These are phyloP conservation scores for Lactarius deliciosus DNA, from an alignment of 768 basidiomycete genomes.

Conservation along the genomic window DNA sequence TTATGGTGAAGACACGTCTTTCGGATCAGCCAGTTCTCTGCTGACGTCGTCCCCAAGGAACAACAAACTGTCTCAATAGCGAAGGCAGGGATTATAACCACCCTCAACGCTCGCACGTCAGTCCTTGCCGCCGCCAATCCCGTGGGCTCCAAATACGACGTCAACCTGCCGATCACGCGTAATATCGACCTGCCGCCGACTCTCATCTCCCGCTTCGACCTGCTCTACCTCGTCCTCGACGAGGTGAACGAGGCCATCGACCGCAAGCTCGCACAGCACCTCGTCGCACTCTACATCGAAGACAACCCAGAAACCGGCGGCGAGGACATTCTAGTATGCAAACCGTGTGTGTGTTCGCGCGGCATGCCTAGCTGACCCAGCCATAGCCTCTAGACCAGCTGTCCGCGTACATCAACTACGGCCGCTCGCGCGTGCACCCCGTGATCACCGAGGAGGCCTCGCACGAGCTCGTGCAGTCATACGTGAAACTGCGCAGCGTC, in stretches of 20 bases:
- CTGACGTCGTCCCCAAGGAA: conserved; percentile 54
- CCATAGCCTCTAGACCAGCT: conserved; percentile 82
- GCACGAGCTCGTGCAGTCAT: conserved; percentile 79
- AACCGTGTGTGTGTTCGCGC: not conserved
- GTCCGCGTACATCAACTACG: conserved; percentile 93
- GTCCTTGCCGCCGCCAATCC: conserved; percentile 98
- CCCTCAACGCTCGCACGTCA: conserved; percentile 96
- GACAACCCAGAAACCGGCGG: conserved; percentile 70
- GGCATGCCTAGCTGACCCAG: not conserved
- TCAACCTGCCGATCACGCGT: conserved; percentile 84
- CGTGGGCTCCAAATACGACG: conserved; percentile 93
- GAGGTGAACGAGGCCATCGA: conserved; percentile 89
- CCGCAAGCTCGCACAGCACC: conserved; percentile 83
- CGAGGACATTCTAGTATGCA: conserved; percentile 73
- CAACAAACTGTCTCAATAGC: conserved; percentile 99
- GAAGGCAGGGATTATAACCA: conserved; percentile 98
- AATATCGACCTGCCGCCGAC: conserved; percentile 99
- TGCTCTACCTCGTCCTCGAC: conserved; percentile 94
- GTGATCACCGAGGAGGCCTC: conserved; percentile 83
- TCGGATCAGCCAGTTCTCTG: no score
- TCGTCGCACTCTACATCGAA: conserved; percentile 92
- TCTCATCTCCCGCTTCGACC: conserved; percentile 95
- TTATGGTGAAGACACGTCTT: conserved; percentile 64
- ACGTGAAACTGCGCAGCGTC: conserved; percentile 92
- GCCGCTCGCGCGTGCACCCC: conserved; percentile 82